Percentiles rank a stretch among this genome's conserved stretches.
Evolutionary conservation across 2,329 filamentous ascomycete genomes (phyloP).

Genomic region (Trichoderma arundinaceum): DNA sequence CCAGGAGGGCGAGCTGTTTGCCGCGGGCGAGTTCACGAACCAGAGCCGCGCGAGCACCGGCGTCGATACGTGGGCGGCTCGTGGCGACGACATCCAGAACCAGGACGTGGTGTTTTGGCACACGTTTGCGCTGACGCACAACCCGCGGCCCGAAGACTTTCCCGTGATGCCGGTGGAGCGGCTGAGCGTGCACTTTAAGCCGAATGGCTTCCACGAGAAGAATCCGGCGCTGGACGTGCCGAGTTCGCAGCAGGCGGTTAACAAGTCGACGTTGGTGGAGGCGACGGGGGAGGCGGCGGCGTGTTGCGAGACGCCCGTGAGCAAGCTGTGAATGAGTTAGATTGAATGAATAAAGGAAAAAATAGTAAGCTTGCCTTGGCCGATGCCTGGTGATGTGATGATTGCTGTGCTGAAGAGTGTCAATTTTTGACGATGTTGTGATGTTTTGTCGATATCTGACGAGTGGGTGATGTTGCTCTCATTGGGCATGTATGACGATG

Average conservation of each 20-base stretch:
- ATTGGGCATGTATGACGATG: too few relatives aligned
- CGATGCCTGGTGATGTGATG: too few relatives aligned
- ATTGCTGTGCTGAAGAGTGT: too few relatives aligned
- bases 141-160: slow-evolving; percentile 57
- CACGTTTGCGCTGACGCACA: slow-evolving; percentile 57
- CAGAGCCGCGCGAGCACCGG: slow-evolving; percentile 54
- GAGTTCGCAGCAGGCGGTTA: slow-evolving; percentile 39
- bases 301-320: slow-evolving; percentile 35
- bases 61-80: slow-evolving; percentile 52
- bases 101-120: slow-evolving; percentile 51
- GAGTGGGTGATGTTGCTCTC: too few relatives aligned
- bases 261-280: slow-evolving; percentile 49
- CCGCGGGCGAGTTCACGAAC: slow-evolving; percentile 58
- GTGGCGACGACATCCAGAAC: slow-evolving; percentile 52
- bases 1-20: slow-evolving; percentile 56
- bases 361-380: too few relatives aligned
- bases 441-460: too few relatives aligned
- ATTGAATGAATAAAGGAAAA: not conserved
- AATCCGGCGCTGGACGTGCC: slow-evolving; percentile 56
- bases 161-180: slow-evolving; percentile 58
- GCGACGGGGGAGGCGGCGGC: slow-evolving; percentile 35
- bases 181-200: slow-evolving; percentile 50
- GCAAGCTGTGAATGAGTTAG: slow-evolving; percentile 33
- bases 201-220: slow-evolving; percentile 53
- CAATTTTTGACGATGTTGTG: too few relatives aligned